Conservation (phyloP, 345 rosid species). For the Mallotus nudiflorus region DNA sequence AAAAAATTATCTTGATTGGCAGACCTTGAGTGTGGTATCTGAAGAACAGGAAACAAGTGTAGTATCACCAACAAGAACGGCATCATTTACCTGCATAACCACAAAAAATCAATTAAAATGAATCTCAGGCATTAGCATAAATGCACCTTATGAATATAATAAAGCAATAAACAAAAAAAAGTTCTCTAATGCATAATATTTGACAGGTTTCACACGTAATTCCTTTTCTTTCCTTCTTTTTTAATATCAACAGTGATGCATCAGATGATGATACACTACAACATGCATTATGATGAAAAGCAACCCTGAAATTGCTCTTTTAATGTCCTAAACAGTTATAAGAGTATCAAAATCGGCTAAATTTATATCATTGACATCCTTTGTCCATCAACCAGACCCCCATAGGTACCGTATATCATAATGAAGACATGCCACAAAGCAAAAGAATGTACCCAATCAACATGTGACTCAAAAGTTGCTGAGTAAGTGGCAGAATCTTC, state of each 20-base stretch:
- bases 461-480: constrained; percentile 98
- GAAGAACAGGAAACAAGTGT: constrained; percentile 96
- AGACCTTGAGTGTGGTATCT: constrained; percentile 93
- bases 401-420: neutral
- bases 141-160: neutral
- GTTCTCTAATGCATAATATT: constrained; percentile 9
- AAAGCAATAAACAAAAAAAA: neutral
- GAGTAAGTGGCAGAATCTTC: constrained; percentile 73
- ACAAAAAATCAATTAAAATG: constrained; percentile 6
- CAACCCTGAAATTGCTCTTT: neutral
- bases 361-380: neutral
- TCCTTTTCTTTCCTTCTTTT: neutral
- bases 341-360: neutral
- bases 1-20: constrained; percentile 9
- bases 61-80: constrained; percentile 70
- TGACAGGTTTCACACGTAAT: neutral
- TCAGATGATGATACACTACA: neutral
- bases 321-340: neutral
- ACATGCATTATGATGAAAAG: neutral
- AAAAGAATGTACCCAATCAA: constrained; percentile 80
- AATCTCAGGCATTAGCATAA: neutral
- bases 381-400: neutral
- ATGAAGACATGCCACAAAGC: constrained; percentile 11
- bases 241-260: neutral
- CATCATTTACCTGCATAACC: constrained; percentile 83